A percentile compares a stretch with the other conserved stretches of the same genome.
These are phyloP conservation scores for Paracamarosporium sp. DNA, from an alignment of 2,329 filamentous ascomycete genomes.

Conservation along the genomic window DNA sequence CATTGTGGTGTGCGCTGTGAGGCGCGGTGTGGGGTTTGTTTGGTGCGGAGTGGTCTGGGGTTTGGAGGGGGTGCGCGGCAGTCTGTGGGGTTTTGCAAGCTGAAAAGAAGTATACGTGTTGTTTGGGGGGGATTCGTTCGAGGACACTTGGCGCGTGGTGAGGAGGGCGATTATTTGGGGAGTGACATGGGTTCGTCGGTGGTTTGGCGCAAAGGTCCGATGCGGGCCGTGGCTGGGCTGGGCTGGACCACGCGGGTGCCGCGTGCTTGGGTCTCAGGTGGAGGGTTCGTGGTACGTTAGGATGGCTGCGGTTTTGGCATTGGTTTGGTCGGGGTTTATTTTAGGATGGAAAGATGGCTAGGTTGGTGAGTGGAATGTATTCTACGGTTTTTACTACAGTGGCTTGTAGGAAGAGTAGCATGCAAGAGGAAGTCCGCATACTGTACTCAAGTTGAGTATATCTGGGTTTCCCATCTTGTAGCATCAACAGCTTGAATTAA, in stretches of 20 bases:
- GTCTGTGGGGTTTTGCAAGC: neutral
- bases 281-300: neutral
- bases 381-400: too few species aligned
- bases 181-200: constrained; percentile 11
- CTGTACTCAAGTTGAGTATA: too few species aligned
- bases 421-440: too few species aligned
- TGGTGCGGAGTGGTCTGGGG: neutral
- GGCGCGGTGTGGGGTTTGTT: neutral
- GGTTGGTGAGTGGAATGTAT: too few species aligned
- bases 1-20: constrained; percentile 19
- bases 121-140: neutral
- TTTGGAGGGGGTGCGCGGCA: constrained; percentile 4
- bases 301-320: too few species aligned
- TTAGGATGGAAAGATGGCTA: too few species aligned
- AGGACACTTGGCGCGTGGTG: constrained; percentile 24
- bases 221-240: neutral
- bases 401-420: too few species aligned
- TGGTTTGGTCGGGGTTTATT: too few species aligned
- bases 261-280: neutral
- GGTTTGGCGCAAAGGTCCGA: constrained; percentile 16
- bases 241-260: constrained; percentile 23
- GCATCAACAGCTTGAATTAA: too few species aligned
- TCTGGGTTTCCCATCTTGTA: too few species aligned
- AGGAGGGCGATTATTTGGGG: constrained; percentile 8
- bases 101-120: neutral